Percentiles rank a stretch among this genome's conserved stretches.
Conservation (phyloP, 1,139 yeast genomes). For the Candida pseudocylindracea region DNA sequence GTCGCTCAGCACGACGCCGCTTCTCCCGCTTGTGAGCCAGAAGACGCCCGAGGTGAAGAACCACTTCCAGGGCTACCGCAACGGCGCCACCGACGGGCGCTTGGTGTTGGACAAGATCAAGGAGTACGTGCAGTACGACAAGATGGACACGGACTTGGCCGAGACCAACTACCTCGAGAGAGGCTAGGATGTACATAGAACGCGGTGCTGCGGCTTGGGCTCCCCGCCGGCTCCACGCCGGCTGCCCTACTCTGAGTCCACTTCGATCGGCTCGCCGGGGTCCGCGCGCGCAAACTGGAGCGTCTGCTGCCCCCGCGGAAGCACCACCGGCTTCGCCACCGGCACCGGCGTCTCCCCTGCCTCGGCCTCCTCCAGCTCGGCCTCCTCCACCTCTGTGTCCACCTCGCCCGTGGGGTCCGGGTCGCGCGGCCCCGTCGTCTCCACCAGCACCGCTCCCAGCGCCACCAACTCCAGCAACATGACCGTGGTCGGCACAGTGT, state of each 20-base stretch:
- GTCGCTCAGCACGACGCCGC: constrained; percentile 14
- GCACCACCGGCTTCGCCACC: no score
- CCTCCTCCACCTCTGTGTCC: no score
- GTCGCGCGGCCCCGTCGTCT: no score
- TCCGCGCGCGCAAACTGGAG: not conserved
- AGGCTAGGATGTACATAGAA: no score
- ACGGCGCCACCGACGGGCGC: constrained; percentile 56
- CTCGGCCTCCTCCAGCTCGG: no score
- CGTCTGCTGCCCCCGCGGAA: not conserved
- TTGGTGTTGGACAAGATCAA: constrained; percentile 51
- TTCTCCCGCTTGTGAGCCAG: constrained; percentile 55
- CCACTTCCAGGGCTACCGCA: constrained; percentile 41
- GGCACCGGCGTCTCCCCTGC: no score
- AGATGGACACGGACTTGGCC: constrained; percentile 16
- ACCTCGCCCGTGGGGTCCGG: no score
- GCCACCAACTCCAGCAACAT: no score
- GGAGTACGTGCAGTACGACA: constrained; percentile 60
- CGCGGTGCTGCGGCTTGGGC: no score
- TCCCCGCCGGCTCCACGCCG: constrained; percentile 13
- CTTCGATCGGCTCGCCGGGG: not conserved
- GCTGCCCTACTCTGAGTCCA: not conserved
- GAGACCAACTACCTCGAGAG: constrained; percentile 16
- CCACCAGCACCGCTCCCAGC: no score
- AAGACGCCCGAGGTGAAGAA: constrained; percentile 53
- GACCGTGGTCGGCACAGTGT: constrained; percentile 43